Conservation (phyloP, 164 flowering plant species). For the Vitis amurensis region DNA sequence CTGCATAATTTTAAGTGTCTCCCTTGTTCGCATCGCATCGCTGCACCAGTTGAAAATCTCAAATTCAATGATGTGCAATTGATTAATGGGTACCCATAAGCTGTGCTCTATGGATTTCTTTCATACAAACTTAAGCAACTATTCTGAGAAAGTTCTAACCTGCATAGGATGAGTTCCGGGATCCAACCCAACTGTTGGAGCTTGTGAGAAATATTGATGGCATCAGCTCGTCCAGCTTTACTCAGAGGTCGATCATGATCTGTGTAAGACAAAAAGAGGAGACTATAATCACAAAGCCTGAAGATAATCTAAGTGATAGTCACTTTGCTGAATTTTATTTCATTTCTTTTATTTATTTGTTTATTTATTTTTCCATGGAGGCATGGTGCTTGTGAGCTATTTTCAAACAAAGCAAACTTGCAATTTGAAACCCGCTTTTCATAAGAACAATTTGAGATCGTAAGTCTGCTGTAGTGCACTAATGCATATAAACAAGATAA, state of each 20-base stretch:
- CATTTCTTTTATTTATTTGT: too few relatives aligned
- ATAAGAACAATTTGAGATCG: too few relatives aligned
- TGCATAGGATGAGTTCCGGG: conserved; percentile 82
- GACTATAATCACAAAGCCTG: not conserved
- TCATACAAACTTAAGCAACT: not conserved
- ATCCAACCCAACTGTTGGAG: conserved; percentile 82
- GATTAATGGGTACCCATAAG: not conserved
- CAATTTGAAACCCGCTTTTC: too few relatives aligned
- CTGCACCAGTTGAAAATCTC: conserved; percentile 33
- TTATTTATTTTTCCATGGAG: too few relatives aligned
- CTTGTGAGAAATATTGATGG: conserved; percentile 57
- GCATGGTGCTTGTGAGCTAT: too few relatives aligned
- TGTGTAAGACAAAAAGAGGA: conserved; percentile 17
- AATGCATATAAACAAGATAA: too few relatives aligned
- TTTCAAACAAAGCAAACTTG: too few relatives aligned
- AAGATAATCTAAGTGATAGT: not conserved
- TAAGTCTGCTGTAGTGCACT: too few relatives aligned
- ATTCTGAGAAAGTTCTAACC: conserved; percentile 39
- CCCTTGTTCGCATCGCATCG: conserved; percentile 75
- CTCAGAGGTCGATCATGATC: conserved; percentile 95
- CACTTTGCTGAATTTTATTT: too few relatives aligned
- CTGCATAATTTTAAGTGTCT: conserved; percentile 85
- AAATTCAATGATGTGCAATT: not conserved
- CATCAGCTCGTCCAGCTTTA: conserved; percentile 71
- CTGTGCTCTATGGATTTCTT: not conserved